phyloP scores from a whole-genome alignment of 805 yeast species.

The Saccharomycopsis schoenii region DNA sequence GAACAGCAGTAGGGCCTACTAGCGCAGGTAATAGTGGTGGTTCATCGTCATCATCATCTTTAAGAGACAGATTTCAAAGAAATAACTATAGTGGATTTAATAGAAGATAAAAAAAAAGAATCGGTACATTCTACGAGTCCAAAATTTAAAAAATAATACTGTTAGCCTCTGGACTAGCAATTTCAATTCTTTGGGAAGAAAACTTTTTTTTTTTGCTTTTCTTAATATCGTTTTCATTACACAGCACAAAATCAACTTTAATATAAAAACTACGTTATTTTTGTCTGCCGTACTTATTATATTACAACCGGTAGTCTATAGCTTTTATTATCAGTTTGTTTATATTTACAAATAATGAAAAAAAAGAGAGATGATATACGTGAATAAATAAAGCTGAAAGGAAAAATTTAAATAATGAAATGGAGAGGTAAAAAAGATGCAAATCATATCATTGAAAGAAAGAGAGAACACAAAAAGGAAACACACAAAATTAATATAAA shows the following conservation, averaged over 20 bases:
- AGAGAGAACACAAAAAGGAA: neutral
- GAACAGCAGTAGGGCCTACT: slow-evolving; percentile 1
- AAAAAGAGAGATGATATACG: neutral
- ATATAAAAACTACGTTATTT: too few species aligned
- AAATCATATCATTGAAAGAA: neutral
- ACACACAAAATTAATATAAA: neutral
- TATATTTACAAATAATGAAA: neutral
- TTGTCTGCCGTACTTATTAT: neutral
- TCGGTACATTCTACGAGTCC: neutral
- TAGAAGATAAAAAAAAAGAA: neutral
- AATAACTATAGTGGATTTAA: neutral
- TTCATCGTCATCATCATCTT: neutral
- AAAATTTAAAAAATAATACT: neutral
- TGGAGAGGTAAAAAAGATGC: neutral
- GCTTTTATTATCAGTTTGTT: neutral
- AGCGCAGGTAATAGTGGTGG: neutral
- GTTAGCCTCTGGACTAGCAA: neutral
- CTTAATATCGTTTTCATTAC: neutral
- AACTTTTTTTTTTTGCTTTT: too few species aligned
- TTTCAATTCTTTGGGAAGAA: neutral
- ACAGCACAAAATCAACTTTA: too few species aligned
- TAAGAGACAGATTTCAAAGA: neutral
- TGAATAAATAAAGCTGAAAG: neutral
- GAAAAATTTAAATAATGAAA: neutral
- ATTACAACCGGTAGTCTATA: neutral